Conservation (phyloP, 78 protist species). For the Anaeramoeba flamelloides region DNA sequence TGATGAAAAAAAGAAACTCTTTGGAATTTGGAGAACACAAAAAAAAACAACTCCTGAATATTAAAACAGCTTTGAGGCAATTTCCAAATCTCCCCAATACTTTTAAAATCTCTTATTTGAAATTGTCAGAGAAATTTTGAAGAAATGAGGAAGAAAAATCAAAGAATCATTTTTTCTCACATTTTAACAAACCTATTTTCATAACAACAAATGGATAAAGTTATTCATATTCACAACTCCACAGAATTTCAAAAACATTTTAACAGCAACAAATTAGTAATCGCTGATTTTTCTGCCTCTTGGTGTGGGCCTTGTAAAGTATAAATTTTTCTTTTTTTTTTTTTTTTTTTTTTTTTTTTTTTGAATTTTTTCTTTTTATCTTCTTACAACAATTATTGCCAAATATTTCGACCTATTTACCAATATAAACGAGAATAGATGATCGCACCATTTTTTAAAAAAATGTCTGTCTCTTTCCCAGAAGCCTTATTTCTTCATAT, state of each 20-base stretch:
- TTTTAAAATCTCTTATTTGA: neutral
- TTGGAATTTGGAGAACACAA: no score
- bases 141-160: neutral
- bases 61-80: no score
- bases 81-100: no score
- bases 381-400: no score
- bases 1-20: no score
- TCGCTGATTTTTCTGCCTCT: slow-evolving; percentile 40
- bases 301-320: slow-evolving; percentile 61
- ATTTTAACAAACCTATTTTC: neutral
- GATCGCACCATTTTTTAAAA: slow-evolving; percentile 36
- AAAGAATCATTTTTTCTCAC: neutral
- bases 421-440: no score
- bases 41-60: no score
- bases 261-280: no score
- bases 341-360: no score
- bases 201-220: neutral
- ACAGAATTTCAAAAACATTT: slow-evolving; percentile 3
- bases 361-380: no score
- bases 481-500: slow-evolving; percentile 39
- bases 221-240: slow-evolving; percentile 3
- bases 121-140: neutral
- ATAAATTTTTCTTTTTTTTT: no score
- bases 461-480: slow-evolving; percentile 12
- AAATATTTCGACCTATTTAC: no score